Percentiles rank a stretch among this genome's conserved stretches.
Conservation (phyloP, 441 rosid species). For the Eruca vesicaria region DNA sequence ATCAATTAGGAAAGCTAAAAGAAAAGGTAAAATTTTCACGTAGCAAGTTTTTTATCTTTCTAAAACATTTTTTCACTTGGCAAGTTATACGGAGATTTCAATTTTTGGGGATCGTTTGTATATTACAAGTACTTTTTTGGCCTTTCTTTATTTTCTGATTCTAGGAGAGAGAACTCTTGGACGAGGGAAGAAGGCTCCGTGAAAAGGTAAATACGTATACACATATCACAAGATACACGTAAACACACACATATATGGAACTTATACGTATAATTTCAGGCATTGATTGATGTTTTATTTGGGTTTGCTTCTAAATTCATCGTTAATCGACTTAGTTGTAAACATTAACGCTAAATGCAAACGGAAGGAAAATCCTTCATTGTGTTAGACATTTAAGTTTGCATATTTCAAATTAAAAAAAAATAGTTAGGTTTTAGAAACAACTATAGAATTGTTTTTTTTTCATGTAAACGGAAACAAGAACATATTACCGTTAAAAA, state of each 20-base stretch:
- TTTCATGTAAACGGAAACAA: too few species aligned
- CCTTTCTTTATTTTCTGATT: background rate
- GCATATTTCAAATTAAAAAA: background rate
- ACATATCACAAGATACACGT: background rate
- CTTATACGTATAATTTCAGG: background rate
- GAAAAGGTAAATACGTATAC: conserved; percentile 21
- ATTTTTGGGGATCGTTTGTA: background rate
- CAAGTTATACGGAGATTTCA: background rate
- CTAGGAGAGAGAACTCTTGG: conserved; percentile 25
- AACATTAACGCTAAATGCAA: background rate
- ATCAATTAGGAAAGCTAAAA: conserved; percentile 15
- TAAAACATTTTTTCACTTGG: background rate
- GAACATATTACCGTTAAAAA: background rate
- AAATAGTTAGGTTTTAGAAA: too few species aligned
- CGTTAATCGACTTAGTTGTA: background rate
- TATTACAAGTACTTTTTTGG: background rate
- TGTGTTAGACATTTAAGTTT: background rate
- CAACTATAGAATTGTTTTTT: too few species aligned
- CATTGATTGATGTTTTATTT: background rate
- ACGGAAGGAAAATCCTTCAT: background rate
- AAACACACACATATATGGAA: background rate
- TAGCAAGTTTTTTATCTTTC: background rate
- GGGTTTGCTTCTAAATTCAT: background rate
- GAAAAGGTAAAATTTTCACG: conserved; percentile 3
- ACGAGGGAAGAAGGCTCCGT: conserved; percentile 13